Percentiles rank a stretch among this genome's conserved stretches.
Evolutionary conservation across 441 rosid genomes (phyloP).

Genomic region (Adansonia gregorii): DNA sequence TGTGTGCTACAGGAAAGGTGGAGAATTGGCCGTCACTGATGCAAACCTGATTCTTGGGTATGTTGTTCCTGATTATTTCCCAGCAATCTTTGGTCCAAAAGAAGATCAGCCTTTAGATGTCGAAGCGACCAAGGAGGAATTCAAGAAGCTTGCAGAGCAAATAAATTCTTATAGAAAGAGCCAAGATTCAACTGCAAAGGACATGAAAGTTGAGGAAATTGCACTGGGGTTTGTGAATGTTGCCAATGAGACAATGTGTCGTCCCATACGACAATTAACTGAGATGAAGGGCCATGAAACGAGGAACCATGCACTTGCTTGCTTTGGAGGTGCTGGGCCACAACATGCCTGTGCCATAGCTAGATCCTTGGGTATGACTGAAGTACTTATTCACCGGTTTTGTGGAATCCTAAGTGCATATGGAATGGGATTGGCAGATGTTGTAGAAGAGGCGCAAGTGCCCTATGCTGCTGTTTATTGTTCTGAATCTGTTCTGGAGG

Average conservation of each 20-base stretch:
- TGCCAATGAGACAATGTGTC: slow-evolving; percentile 97
- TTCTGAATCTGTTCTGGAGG: slow-evolving; percentile 66
- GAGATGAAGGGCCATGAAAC: slow-evolving; percentile 99
- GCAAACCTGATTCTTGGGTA: slow-evolving; percentile 86
- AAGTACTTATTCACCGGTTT: slow-evolving; percentile 81
- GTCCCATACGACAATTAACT: slow-evolving; percentile 90
- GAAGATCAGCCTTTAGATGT: slow-evolving; percentile 86
- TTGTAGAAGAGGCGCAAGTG: slow-evolving; percentile 91
- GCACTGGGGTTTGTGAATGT: slow-evolving; percentile 92
- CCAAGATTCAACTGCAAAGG: slow-evolving; percentile 73
- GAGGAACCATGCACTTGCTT: slow-evolving; percentile 87
- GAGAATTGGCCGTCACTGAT: slow-evolving; percentile 88
- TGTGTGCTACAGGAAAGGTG: slow-evolving; percentile 92
- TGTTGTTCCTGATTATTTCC: slow-evolving; percentile 90
- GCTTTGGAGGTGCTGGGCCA: slow-evolving; percentile 99
- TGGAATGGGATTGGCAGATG: slow-evolving; percentile 99
- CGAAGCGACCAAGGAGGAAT: slow-evolving; percentile 71
- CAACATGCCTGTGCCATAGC: slow-evolving; percentile 98
- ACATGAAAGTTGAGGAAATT: slow-evolving; percentile 84
- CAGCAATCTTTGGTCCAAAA: slow-evolving; percentile 84
- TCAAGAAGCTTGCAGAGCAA: slow-evolving; percentile 69
- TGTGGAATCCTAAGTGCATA: slow-evolving; percentile 96
- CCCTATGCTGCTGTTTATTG: slow-evolving; percentile 87
- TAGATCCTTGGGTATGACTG: slow-evolving; percentile 87
- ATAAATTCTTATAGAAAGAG: slow-evolving; percentile 77